Conservation (phyloP, 1,284 basidiomycete genomes). For the Rhizoctonia solani region DNA sequence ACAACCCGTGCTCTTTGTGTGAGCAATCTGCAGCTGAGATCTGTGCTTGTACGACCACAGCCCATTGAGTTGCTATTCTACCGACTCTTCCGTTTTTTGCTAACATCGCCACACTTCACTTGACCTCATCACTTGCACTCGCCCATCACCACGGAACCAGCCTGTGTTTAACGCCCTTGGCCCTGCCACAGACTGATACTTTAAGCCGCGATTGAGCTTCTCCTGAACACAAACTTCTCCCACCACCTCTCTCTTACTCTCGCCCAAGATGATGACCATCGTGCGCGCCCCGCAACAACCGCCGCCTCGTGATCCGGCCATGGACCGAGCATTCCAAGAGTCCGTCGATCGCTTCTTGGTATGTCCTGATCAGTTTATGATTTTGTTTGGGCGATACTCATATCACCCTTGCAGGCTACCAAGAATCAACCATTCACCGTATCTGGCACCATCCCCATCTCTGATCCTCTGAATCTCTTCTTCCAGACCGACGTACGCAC, state of each 20-base stretch:
- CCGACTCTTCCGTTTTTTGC: background rate
- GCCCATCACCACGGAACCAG: background rate
- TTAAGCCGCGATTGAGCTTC: background rate
- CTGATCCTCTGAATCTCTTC: conserved; percentile 67
- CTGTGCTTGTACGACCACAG: no score
- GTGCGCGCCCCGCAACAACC: conserved; percentile 30
- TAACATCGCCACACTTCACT: background rate
- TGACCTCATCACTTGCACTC: background rate
- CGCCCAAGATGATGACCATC: conserved; percentile 34
- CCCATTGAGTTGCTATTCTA: background rate
- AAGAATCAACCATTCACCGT: conserved; percentile 67
- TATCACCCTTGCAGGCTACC: conserved; percentile 44
- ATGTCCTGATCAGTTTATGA: conserved; percentile 7
- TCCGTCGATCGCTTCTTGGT: conserved; percentile 59
- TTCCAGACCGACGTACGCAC: conserved; percentile 71
- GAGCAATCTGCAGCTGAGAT: background rate
- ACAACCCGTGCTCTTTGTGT: conserved; percentile 32
- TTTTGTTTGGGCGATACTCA: background rate
- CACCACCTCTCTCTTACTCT: no score
- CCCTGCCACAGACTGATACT: conserved; percentile 25
- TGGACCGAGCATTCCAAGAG: conserved; percentile 59
- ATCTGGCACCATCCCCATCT: conserved; percentile 68
- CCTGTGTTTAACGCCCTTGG: conserved; percentile 13
- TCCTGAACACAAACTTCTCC: background rate
- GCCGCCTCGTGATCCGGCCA: conserved; percentile 46